Percentiles rank a stretch among this genome's conserved stretches.
These are phyloP conservation scores for Moesziomyces sp. DNA, from an alignment of 1,284 basidiomycete genomes.

Conservation along the genomic window DNA sequence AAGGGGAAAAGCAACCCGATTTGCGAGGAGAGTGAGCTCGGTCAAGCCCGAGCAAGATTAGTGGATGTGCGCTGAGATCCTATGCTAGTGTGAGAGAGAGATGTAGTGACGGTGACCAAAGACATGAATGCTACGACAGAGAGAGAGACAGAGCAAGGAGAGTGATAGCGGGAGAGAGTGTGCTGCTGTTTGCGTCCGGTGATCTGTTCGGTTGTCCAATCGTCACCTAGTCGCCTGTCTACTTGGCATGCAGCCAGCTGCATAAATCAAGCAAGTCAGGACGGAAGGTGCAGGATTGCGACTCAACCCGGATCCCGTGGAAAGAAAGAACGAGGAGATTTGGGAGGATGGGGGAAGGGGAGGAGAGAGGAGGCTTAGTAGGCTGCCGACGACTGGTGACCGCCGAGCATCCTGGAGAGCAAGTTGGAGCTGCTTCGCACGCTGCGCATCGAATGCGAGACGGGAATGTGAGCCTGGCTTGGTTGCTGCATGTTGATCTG, in stretches of 20 bases:
- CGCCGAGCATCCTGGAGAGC: slow-evolving; percentile 57
- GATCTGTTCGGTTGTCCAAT: slow-evolving; percentile 45
- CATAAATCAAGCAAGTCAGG: slow-evolving; percentile 14
- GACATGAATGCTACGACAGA: slow-evolving; percentile 26
- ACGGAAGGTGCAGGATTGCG: slow-evolving; percentile 15
- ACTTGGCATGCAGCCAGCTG: background rate
- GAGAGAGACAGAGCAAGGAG: slow-evolving; percentile 17
- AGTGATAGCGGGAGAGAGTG: slow-evolving; percentile 4
- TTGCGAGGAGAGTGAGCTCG: background rate
- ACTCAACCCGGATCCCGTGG: slow-evolving; percentile 39
- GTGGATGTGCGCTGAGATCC: slow-evolving; percentile 1
- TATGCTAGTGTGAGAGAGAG: slow-evolving; percentile 16
- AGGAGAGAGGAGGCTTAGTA: slow-evolving; percentile 19
- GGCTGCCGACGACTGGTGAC: slow-evolving; percentile 41
- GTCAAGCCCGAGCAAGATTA: background rate
- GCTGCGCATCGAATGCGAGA: slow-evolving; percentile 49
- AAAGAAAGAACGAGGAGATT: slow-evolving; percentile 13
- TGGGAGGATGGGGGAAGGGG: slow-evolving; percentile 9
- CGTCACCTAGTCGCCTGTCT: background rate
- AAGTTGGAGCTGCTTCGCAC: slow-evolving; percentile 58
- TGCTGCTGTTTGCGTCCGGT: slow-evolving; percentile 16
- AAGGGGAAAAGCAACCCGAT: background rate
- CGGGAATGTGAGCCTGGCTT: slow-evolving; percentile 40
- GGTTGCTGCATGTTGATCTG: slow-evolving; percentile 53
- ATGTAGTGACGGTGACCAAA: slow-evolving; percentile 28